Evolutionary conservation across 2,329 filamentous ascomycete species (phyloP), one percentile per base, ranked within the genome.

Genomic region (Calonectria crousiana): DNA sequence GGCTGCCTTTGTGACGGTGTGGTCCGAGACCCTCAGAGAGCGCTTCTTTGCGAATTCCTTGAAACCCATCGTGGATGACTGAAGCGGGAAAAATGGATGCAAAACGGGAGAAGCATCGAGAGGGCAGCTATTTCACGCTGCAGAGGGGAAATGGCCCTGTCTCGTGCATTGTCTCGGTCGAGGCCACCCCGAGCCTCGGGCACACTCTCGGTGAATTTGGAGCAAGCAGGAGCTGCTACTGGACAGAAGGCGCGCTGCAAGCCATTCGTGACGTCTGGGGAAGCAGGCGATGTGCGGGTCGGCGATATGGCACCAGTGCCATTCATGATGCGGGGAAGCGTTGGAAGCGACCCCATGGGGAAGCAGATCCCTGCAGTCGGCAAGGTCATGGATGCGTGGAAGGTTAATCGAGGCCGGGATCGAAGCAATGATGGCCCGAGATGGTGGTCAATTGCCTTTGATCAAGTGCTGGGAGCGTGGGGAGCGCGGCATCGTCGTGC

Each of bases 21-120:
- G 77, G 71, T 88, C 86, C 69, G 85, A 84, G 74, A 86, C 85
- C 75, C 84, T 86, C 76, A 89, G 85, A 56, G 87, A 87, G 49
- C 87, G 85, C 60, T 82, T 82, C 80, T 84, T 85, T 80, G 88
- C 76, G 78, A 89, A 89, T 28, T 84, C 82, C 52, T 85, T 87
- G 78, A 85, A 79, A 23, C 84, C 84, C 88, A 90, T 89, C 70
- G 26, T 73, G 52, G 30, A n/a, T 44, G 14, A 23, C 64, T 41
- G 13, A 16, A n/a, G 36, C 38, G 36, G 18, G 6, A 44, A n/a
- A 14, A 41, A 11, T 8, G 9, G 58, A 66, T 30, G 11, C 14
- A 3, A 51, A 44, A 8, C n/a, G 68, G 10, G 28, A n/a, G 52
- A 30, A 69, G 34, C 53, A 38, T 23, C 20, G 60, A 32, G 8